These are phyloP conservation scores for Baorangia bicolor DNA, from an alignment of 768 basidiomycete species.

Conservation along the genomic window DNA sequence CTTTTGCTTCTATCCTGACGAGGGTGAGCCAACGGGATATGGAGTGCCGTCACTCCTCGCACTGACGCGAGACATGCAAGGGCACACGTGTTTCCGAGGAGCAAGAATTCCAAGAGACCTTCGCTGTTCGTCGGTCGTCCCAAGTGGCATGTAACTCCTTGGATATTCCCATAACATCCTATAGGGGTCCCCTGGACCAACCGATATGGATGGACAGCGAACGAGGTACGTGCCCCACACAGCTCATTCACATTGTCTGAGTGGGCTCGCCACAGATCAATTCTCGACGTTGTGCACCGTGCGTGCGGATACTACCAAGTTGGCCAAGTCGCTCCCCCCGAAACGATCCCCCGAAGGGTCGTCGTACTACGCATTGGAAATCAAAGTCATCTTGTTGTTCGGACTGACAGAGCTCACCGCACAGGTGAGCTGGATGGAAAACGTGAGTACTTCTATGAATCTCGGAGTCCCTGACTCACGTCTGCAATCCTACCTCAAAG, in stretches of 20 bases:
- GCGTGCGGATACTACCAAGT: slow-evolving; percentile 32
- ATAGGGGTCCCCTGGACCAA: slow-evolving; percentile 26
- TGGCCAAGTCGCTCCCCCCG: slow-evolving; percentile 26
- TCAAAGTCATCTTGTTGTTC: slow-evolving; percentile 45
- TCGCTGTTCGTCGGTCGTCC: slow-evolving; percentile 30
- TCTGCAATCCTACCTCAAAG: slow-evolving; percentile 20
- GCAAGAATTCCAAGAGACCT: slow-evolving; percentile 43
- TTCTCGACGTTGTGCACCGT: slow-evolving; percentile 38
- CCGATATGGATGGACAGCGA: slow-evolving; percentile 37
- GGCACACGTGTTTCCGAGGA: slow-evolving; percentile 45
- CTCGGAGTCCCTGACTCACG: neutral
- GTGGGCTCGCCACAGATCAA: slow-evolving; percentile 21
- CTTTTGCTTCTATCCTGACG: slow-evolving; percentile 44
- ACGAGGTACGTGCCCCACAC: slow-evolving; percentile 20
- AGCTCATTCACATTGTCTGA: neutral
- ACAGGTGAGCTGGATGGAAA: slow-evolving; percentile 50
- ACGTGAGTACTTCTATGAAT: slow-evolving; percentile 33
- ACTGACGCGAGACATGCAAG: slow-evolving; percentile 24
- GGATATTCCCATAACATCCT: slow-evolving; percentile 29
- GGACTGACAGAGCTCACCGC: slow-evolving; percentile 55
- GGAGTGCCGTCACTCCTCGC: neutral
- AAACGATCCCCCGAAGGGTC: slow-evolving; percentile 23
- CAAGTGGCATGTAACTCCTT: slow-evolving; percentile 22
- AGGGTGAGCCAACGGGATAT: slow-evolving; percentile 30
- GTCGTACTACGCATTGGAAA: slow-evolving; percentile 27